phyloP scores from a whole-genome alignment of 495 filamentous ascomycete species.

The Penicillium longicatenatum region DNA sequence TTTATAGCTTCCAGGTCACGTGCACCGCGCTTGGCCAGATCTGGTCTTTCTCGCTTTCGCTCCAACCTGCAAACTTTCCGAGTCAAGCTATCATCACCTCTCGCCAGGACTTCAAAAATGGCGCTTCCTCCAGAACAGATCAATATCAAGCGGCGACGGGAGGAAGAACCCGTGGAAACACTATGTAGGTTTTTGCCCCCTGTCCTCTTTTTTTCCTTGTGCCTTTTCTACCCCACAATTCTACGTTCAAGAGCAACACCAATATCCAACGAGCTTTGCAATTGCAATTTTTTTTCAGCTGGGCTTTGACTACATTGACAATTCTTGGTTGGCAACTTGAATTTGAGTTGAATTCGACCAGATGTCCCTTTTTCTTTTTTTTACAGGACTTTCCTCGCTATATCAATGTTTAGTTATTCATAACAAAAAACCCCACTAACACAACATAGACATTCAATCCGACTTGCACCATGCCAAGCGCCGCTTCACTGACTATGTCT shows the following conservation, averaged over 20 bases:
- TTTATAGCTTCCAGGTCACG: not conserved
- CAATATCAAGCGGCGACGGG: slow-evolving; percentile 57
- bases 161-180: slow-evolving; percentile 57
- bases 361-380: not conserved
- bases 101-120: slow-evolving; percentile 28
- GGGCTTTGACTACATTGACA: not conserved
- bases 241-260: not conserved
- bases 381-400: not conserved
- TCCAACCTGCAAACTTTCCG: slow-evolving; percentile 1
- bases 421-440: slow-evolving; percentile 9
- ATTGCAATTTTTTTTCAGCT: not conserved
- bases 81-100: slow-evolving; percentile 6
- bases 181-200: slow-evolving; percentile 45
- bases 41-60: not conserved
- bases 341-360: not conserved
- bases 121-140: slow-evolving; percentile 55
- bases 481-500: slow-evolving; percentile 53
- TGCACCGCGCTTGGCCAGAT: not conserved
- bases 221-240: slow-evolving; percentile 23
- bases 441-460: slow-evolving; percentile 44
- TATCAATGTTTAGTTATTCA: not conserved
- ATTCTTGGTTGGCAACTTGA: not conserved
- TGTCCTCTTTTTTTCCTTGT: slow-evolving; percentile 1
- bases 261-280: not conserved
- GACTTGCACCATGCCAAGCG: slow-evolving; percentile 49